phyloP scores from a whole-genome alignment of 164 flowering plant genomes.

The Piper betle region DNA sequence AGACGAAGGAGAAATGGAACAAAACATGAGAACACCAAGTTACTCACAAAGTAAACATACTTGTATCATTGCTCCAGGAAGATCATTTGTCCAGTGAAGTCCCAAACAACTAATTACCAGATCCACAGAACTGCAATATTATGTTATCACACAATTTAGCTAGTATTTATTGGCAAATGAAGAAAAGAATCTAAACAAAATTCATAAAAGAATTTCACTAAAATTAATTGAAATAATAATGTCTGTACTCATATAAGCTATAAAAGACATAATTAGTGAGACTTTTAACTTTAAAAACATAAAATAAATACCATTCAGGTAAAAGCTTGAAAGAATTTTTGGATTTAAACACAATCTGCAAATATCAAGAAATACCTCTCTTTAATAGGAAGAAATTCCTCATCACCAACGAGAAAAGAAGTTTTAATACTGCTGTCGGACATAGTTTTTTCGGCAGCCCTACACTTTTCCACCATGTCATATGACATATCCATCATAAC shows the following conservation, averaged over 20 bases:
- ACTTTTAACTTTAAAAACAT: too few relatives aligned
- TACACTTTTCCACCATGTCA: slow-evolving; percentile 74
- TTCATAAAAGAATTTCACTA: too few relatives aligned
- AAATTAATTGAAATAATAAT: too few relatives aligned
- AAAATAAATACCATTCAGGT: too few relatives aligned
- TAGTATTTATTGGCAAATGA: too few relatives aligned
- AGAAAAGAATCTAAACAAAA: too few relatives aligned
- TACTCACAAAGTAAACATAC: slow-evolving; percentile 17
- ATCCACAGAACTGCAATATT: slow-evolving; percentile 56
- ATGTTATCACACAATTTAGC: not conserved
- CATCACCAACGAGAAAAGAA: slow-evolving; percentile 77
- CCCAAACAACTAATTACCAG: slow-evolving; percentile 90
- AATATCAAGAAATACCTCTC: slow-evolving; percentile 40
- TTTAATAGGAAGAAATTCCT: slow-evolving; percentile 80
- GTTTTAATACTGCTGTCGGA: slow-evolving; percentile 39
- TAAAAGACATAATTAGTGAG: too few relatives aligned
- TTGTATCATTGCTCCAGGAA: slow-evolving; percentile 98
- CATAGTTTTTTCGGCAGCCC: slow-evolving; percentile 23
- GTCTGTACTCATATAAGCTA: too few relatives aligned
- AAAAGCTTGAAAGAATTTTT: too few relatives aligned
- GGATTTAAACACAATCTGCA: not conserved
- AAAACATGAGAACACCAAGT: not conserved
- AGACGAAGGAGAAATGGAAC: not conserved
- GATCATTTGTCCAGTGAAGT: slow-evolving; percentile 98
- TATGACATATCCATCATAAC: slow-evolving; percentile 82